These are phyloP conservation scores for Scheffersomyces illinoinensis DNA, from an alignment of 1,139 yeast genomes.

Conservation along the genomic window DNA sequence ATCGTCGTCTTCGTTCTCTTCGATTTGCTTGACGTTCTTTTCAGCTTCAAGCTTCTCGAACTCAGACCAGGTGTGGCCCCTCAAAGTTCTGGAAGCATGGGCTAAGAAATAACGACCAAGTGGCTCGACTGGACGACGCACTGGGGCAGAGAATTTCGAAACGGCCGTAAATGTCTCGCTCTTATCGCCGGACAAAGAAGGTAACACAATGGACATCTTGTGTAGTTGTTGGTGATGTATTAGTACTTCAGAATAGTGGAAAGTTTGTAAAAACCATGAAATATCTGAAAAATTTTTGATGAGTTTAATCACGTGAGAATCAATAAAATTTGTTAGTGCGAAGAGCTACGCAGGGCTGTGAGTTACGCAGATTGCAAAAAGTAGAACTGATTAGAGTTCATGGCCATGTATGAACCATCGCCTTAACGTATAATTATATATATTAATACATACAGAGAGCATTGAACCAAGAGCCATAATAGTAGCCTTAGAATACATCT, in stretches of 20 bases:
- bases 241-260: background rate
- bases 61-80: conserved; percentile 99
- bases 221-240: background rate
- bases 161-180: conserved; percentile 54
- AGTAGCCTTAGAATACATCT: background rate
- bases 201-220: conserved; percentile 39
- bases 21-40: conserved; percentile 75
- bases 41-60: conserved; percentile 93
- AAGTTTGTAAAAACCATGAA: background rate
- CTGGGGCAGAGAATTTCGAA: conserved; percentile 61
- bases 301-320: background rate
- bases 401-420: background rate
- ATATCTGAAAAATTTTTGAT: conserved; percentile 18
- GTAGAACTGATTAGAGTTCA: background rate
- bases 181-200: conserved; percentile 38
- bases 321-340: background rate
- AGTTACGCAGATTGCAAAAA: background rate
- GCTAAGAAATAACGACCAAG: conserved; percentile 96
- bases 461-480: background rate
- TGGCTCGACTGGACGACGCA: conserved; percentile 90
- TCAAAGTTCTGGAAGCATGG: conserved; percentile 92
- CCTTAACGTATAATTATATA: background rate
- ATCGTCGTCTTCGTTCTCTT: conserved; percentile 69
- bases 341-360: background rate
- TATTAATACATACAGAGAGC: background rate